A percentile compares a stretch with the other conserved stretches of the same genome.
phyloP scores from a whole-genome alignment of 495 filamentous ascomycete genomes.

The Penicillium coffeae region DNA sequence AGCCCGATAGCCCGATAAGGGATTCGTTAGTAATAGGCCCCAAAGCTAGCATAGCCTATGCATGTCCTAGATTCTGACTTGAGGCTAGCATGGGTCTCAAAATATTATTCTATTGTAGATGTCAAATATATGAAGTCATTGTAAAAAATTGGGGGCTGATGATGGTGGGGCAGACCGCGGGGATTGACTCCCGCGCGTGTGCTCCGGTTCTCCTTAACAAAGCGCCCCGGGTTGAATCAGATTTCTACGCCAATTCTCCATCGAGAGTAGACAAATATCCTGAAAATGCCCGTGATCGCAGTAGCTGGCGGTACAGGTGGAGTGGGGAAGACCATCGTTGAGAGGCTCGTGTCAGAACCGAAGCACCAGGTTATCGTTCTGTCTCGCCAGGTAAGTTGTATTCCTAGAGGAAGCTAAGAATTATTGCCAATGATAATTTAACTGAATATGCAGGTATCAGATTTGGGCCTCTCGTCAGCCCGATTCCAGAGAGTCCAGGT shows the following conservation, averaged over 20 bases:
- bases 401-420: neutral
- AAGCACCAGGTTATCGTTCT: slow-evolving; percentile 44
- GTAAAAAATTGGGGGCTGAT: neutral
- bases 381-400: slow-evolving; percentile 26
- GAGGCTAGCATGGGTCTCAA: neutral
- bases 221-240: neutral
- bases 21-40: neutral
- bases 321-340: slow-evolving; percentile 50
- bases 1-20: slow-evolving; percentile 14
- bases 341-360: slow-evolving; percentile 31
- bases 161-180: slow-evolving; percentile 8
- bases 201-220: neutral
- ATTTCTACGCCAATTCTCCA: neutral
- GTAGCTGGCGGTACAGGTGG: slow-evolving; percentile 53
- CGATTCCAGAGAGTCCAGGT: slow-evolving; percentile 22
- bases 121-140: neutral
- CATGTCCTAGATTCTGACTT: neutral
- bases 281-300: slow-evolving; percentile 41
- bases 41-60: neutral
- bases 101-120: neutral
- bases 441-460: neutral
- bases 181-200: slow-evolving; percentile 5
- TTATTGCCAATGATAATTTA: neutral
- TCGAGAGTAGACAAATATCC: neutral
- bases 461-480: neutral